These are phyloP conservation scores for Neopestalotiopsis clavispora DNA, from an alignment of 2,329 filamentous ascomycete species.

Conservation along the genomic window DNA sequence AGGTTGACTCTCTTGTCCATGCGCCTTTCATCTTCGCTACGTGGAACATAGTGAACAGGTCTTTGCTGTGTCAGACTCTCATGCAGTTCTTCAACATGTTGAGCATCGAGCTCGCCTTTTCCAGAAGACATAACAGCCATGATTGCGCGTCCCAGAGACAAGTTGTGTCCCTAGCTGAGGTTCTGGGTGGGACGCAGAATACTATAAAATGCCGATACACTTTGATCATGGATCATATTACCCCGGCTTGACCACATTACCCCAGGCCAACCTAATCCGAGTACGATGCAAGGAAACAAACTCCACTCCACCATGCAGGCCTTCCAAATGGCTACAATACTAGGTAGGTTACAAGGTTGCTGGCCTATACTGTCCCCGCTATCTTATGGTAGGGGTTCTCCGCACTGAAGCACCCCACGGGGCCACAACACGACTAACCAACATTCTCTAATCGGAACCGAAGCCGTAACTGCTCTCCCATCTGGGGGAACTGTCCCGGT, in stretches of 20 bases:
- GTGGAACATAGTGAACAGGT: slow-evolving; percentile 20
- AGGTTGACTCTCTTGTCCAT: slow-evolving; percentile 24
- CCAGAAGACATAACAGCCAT: not conserved
- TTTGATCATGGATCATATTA: no score
- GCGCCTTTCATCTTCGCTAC: slow-evolving; percentile 20
- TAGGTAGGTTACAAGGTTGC: no score
- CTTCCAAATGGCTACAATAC: no score
- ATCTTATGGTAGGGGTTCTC: not conserved
- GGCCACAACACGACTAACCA: not conserved
- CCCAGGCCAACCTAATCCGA: no score
- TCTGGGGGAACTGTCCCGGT: not conserved
- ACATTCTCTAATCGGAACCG: not conserved
- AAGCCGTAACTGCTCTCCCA: not conserved
- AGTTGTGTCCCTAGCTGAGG: not conserved
- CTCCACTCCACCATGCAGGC: no score
- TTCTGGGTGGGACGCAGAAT: not conserved
- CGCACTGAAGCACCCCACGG: not conserved
- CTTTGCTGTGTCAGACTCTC: slow-evolving; percentile 2
- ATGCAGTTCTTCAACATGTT: slow-evolving; percentile 19
- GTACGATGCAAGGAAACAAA: no score
- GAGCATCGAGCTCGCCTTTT: not conserved
- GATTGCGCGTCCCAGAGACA: not conserved
- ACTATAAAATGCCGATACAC: no score
- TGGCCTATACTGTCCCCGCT: not conserved
- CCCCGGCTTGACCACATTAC: no score